Base-by-base conservation (phyloP, 345 rosid genomes). In the Pseudoturritis turrita region DNA sequence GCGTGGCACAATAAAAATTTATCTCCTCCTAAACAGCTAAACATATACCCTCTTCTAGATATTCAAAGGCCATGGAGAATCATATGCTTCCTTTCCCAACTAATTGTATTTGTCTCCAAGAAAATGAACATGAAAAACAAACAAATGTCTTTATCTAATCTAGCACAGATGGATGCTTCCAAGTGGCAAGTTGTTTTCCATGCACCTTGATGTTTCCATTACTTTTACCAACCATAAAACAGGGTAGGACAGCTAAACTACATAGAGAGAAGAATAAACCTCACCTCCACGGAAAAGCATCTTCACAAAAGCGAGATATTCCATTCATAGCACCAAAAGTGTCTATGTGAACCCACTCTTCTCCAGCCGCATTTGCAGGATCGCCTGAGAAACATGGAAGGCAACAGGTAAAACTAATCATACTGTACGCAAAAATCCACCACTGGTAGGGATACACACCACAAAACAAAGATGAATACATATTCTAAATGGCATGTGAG, bases 271-370 rank as follows among this genome's bases (percentile, higher is more conserved):
- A 69, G 53, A 67, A 77, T 52, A 36, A 22, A 81, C 54, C 18
- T 22, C 81, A 91, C 99, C 99, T 89, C 96, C 96, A 95, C 22
- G 90, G 92, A 40, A 60, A 81, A 73, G 65, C 83, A 83, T 83
- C 76, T 82, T 95, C 96, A 70, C 90, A 89, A 77, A 95, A 95
- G 46, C 89, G 91, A 50, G 98, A 95, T 76, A 95, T 95, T 35
- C 99, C 99, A 83, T 87, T 89, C 89, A 91, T 95, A 76, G 98
- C 99, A 41, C 97, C 82, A 81, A 79, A 95, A 9, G 96, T 53
- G 79, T 95, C 99, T 33, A 95, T 89, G 74, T 91, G 99, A 77
- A 95, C 85, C 94, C 82, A 86, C 91, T 80, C 84, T 68, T 66
- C 78, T 54, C 79, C 88, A 47, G 74, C 70, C n/a, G 56, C 79